Conservation (phyloP, 2,329 filamentous ascomycete genomes). For the Rhinocladiella similis region DNA sequence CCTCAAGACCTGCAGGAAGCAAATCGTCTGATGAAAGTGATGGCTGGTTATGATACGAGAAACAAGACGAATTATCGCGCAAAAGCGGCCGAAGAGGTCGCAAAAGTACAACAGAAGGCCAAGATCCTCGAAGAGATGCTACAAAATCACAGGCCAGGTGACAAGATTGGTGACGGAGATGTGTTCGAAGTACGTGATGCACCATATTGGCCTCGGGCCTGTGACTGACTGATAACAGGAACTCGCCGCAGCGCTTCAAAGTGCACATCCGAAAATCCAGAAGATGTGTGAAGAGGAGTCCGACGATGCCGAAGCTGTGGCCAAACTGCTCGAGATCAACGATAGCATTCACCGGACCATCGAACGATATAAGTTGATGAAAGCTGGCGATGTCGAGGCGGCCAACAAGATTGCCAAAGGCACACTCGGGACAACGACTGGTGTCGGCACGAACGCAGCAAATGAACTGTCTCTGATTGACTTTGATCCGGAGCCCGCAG, state of each 20-base stretch:
- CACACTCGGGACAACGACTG: constrained; percentile 67
- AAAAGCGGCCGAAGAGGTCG: constrained; percentile 93
- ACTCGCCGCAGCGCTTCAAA: constrained; percentile 82
- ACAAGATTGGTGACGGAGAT: constrained; percentile 70
- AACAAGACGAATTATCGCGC: constrained; percentile 97
- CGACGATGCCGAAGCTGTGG: constrained; percentile 92
- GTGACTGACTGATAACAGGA: constrained; percentile 55
- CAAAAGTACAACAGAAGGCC: constrained; percentile 94
- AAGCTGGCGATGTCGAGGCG: constrained; percentile 86
- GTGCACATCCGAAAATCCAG: constrained; percentile 96
- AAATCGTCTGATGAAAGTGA: constrained; percentile 97
- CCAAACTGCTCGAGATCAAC: constrained; percentile 94
- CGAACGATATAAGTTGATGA: constrained; percentile 91
- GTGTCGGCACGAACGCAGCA: constrained; percentile 64
- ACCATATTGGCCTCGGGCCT: neutral
- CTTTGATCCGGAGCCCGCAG: constrained; percentile 63
- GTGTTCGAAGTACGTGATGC: constrained; percentile 59
- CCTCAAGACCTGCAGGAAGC: constrained; percentile 95
- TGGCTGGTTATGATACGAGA: constrained; percentile 95
- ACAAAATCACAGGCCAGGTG: constrained; percentile 77
- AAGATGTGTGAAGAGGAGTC: constrained; percentile 99
- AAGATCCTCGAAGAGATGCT: constrained; percentile 89
- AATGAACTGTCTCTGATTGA: constrained; percentile 93
- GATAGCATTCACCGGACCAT: constrained; percentile 98
- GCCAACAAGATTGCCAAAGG: constrained; percentile 82